phyloP scores from a whole-genome alignment of 2,329 filamentous ascomycete genomes.

The Phoma herbarum region DNA sequence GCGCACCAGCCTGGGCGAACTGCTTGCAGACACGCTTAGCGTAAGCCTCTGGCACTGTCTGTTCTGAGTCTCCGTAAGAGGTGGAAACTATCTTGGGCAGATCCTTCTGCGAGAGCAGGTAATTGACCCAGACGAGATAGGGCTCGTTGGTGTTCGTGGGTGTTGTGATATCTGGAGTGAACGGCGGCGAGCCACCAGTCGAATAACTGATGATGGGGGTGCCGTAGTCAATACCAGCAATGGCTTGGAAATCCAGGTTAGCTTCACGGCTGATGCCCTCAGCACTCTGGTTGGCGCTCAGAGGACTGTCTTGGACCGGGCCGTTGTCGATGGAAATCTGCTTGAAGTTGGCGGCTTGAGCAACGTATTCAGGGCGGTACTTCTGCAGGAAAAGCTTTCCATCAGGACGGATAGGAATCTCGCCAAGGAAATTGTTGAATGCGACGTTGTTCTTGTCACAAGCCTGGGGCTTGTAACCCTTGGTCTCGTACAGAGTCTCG shows the following conservation, averaged over 20 bases:
- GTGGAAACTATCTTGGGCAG: slow-evolving; percentile 71
- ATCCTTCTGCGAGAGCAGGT: slow-evolving; percentile 63
- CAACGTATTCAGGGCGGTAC: slow-evolving; percentile 62
- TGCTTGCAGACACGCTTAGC: slow-evolving; percentile 69
- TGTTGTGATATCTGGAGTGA: slow-evolving; percentile 58
- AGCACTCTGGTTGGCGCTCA: slow-evolving; percentile 44
- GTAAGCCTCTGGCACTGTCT: slow-evolving; percentile 68
- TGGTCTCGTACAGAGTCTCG: slow-evolving; percentile 63
- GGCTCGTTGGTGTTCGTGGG: slow-evolving; percentile 70
- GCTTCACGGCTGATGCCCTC: slow-evolving; percentile 62
- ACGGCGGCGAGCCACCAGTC: slow-evolving; percentile 66
- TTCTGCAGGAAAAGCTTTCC: slow-evolving; percentile 64
- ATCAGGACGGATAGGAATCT: slow-evolving; percentile 63
- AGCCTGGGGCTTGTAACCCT: slow-evolving; percentile 60
- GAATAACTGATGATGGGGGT: slow-evolving; percentile 66
- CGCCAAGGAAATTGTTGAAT: slow-evolving; percentile 60
- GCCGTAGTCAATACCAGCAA: slow-evolving; percentile 64
- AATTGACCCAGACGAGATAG: slow-evolving; percentile 70
- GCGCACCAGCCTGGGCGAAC: slow-evolving; percentile 71
- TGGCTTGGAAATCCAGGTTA: slow-evolving; percentile 71
- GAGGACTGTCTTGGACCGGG: slow-evolving; percentile 55
- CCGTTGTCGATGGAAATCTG: slow-evolving; percentile 66
- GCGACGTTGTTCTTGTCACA: slow-evolving; percentile 57
- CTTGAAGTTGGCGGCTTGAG: slow-evolving; percentile 63
- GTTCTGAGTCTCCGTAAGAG: slow-evolving; percentile 74